Conservation (phyloP, 78 protist genomes). For the Protostelium mycophagum region DNA sequence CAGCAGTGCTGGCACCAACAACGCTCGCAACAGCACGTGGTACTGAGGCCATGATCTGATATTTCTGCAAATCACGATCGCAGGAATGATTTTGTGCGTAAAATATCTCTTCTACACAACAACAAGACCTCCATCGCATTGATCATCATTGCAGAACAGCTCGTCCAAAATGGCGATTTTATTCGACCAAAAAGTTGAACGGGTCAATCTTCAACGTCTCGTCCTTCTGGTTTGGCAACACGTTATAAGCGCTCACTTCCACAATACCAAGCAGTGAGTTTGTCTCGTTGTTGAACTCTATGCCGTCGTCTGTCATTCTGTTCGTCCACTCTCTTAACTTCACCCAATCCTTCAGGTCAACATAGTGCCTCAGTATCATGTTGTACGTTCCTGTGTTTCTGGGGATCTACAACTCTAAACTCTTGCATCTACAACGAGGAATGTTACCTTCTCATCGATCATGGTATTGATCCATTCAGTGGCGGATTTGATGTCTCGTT, state of each 20-base stretch:
- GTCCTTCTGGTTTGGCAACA: not conserved
- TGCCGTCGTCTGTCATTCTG: not conserved
- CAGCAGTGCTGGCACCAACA: too few relatives aligned
- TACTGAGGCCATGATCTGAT: too few relatives aligned
- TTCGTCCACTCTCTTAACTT: not conserved
- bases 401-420: not conserved
- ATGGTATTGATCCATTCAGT: not conserved
- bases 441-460: not conserved
- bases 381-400: not conserved
- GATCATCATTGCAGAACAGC: too few relatives aligned
- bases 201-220: not conserved
- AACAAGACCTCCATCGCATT: too few relatives aligned
- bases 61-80: too few relatives aligned
- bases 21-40: too few relatives aligned
- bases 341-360: not conserved
- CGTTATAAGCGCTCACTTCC: not conserved
- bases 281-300: not conserved
- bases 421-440: too few relatives aligned
- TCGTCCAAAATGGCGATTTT: too few relatives aligned
- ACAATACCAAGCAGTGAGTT: not conserved
- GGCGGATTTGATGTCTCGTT: not conserved
- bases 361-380: not conserved
- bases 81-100: too few relatives aligned
- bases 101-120: too few relatives aligned
- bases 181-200: not conserved